These are phyloP conservation scores for Ophiognomonia clavigignenti-juglandacearum DNA, from an alignment of 2,329 filamentous ascomycete species.

Conservation along the genomic window DNA sequence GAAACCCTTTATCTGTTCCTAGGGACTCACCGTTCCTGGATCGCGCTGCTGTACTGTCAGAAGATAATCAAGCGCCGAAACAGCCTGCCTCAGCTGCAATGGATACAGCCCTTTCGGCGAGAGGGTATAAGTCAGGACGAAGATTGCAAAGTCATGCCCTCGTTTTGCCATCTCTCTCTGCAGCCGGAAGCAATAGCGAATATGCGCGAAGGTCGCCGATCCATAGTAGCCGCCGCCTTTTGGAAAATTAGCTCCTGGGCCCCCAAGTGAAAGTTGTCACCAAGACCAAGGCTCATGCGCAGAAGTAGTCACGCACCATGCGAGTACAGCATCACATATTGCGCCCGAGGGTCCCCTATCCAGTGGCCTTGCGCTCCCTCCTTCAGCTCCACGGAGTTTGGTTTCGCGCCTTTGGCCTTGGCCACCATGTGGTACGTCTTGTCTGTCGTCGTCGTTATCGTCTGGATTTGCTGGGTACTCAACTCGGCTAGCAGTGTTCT, in stretches of 20 bases:
- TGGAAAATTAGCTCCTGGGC: background rate
- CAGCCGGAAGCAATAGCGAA: constrained; percentile 21
- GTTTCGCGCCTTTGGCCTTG: background rate
- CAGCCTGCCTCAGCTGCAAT: constrained; percentile 27
- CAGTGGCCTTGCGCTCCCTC: constrained; percentile 18
- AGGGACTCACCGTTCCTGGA: constrained; percentile 12
- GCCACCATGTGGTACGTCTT: background rate
- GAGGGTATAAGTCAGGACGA: constrained; percentile 29
- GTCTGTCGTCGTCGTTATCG: constrained; percentile 1
- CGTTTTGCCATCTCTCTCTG: constrained; percentile 16
- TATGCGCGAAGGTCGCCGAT: constrained; percentile 20
- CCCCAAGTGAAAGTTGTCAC: background rate
- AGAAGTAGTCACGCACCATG: constrained; percentile 20
- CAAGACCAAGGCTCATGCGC: too few species aligned
- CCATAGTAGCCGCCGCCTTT: constrained; percentile 22
- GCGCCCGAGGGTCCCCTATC: constrained; percentile 24
- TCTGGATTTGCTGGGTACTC: constrained; percentile 3
- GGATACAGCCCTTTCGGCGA: constrained; percentile 25
- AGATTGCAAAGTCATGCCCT: constrained; percentile 19
- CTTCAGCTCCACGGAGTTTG: constrained; percentile 1
- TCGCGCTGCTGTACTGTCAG: constrained; percentile 24
- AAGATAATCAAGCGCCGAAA: constrained; percentile 25
- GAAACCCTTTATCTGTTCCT: background rate
- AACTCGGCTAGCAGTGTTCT: constrained; percentile 1
- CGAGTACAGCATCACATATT: constrained; percentile 25